Conservation (phyloP, 2,329 filamentous ascomycete genomes). For the Beauveria varroae region DNA sequence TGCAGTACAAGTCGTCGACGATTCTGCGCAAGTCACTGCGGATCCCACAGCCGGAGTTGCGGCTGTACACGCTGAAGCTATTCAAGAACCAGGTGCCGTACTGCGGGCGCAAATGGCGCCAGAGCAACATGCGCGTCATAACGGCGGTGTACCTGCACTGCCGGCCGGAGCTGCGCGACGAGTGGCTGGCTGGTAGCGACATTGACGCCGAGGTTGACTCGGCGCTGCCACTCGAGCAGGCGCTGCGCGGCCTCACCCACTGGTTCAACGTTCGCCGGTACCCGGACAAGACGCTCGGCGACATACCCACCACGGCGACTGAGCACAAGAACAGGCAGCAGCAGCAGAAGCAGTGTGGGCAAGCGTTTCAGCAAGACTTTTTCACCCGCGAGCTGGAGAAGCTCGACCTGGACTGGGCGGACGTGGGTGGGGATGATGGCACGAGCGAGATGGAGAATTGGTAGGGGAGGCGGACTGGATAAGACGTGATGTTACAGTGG, state of each 20-base stretch:
- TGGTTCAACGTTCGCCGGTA: conserved; percentile 88
- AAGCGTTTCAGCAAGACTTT: conserved; percentile 57
- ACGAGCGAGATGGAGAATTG: conserved; percentile 27
- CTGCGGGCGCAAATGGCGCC: conserved; percentile 95
- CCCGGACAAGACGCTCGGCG: conserved; percentile 64
- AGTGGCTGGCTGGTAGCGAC: conserved; percentile 87
- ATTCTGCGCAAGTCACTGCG: conserved; percentile 89
- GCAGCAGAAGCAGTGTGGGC: background rate
- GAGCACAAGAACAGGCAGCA: conserved; percentile 34
- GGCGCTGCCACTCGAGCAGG: conserved; percentile 85
- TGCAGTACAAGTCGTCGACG: conserved; percentile 90
- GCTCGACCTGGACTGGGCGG: conserved; percentile 49
- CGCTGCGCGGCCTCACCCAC: conserved; percentile 78
- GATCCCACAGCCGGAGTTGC: conserved; percentile 77
- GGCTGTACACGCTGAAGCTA: conserved; percentile 91
- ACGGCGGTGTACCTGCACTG: conserved; percentile 94
- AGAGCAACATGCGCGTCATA: conserved; percentile 97
- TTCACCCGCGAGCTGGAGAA: conserved; percentile 71
- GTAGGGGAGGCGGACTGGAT: background rate
- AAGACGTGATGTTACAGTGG: too few species aligned
- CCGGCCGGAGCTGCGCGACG: conserved; percentile 83
- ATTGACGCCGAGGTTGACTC: conserved; percentile 93
- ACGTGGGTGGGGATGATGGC: conserved; percentile 28
- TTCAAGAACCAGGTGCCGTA: conserved; percentile 99
- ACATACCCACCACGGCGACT: conserved; percentile 50